phyloP scores from a whole-genome alignment of 1,139 yeast genomes.

The Taiozyma onychis region DNA sequence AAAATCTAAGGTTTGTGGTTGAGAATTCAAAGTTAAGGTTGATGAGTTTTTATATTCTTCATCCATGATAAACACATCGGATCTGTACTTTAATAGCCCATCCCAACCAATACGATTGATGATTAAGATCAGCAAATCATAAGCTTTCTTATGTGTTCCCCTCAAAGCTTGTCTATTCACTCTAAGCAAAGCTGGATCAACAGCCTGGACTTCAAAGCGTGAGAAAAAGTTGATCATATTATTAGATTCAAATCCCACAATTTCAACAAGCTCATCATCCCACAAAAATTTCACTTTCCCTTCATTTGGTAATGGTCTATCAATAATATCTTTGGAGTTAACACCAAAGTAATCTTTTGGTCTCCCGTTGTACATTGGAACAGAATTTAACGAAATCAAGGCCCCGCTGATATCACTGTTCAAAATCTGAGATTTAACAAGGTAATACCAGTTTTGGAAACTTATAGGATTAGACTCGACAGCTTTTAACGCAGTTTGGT shows the following conservation, averaged over 20 bases:
- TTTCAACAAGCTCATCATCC: conserved; percentile 39
- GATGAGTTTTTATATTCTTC: conserved; percentile 54
- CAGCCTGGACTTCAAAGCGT: conserved; percentile 37
- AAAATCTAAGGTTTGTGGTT: conserved; percentile 22
- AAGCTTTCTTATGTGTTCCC: conserved; percentile 76
- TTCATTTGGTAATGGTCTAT: conserved; percentile 71
- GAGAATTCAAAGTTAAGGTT: conserved; percentile 8
- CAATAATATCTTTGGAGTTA: conserved; percentile 63
- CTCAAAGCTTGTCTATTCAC: conserved; percentile 75
- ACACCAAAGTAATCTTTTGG: conserved; percentile 53
- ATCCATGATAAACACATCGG: conserved; percentile 91
- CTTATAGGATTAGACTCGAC: conserved; percentile 82
- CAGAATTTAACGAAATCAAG: conserved; percentile 75
- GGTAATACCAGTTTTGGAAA: conserved; percentile 73
- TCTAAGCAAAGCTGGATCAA: conserved; percentile 63
- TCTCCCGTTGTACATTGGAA: conserved; percentile 79
- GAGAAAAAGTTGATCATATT: conserved; percentile 36
- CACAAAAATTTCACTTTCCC: conserved; percentile 53
- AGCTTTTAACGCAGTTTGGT: conserved; percentile 66
- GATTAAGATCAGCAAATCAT: conserved; percentile 60
- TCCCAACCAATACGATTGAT: conserved; percentile 84
- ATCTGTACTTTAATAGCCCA: conserved; percentile 68
- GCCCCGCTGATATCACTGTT: conserved; percentile 72
- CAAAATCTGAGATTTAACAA: conserved; percentile 69
- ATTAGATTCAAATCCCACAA: conserved; percentile 55